phyloP scores from a whole-genome alignment of 2,329 filamentous ascomycete genomes.

The Sporothrix pseudoabietina region DNA sequence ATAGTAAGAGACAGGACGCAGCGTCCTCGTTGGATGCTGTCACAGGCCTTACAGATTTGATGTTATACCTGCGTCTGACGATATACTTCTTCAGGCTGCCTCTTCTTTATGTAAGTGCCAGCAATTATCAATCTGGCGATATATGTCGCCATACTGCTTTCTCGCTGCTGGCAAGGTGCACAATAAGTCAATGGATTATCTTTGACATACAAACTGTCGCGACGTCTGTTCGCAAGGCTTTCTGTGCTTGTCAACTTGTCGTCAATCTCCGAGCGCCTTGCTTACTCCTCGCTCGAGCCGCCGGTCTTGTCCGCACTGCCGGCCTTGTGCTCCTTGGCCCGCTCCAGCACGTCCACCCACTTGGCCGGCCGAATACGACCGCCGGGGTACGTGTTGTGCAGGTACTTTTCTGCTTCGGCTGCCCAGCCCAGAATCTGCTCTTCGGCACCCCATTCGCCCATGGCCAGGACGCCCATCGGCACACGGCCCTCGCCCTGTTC shows the following conservation, averaged over 20 bases:
- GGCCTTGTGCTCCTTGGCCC: constrained; percentile 39
- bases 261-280: no score
- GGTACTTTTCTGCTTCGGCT: constrained; percentile 57
- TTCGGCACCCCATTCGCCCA: constrained; percentile 68
- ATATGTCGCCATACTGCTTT: not conserved
- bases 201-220: not conserved
- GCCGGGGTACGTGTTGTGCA: constrained; percentile 50
- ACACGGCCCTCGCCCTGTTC: constrained; percentile 60
- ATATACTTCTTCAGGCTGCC: not conserved
- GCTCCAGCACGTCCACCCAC: constrained; percentile 61
- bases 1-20: not conserved
- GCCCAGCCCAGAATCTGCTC: constrained; percentile 65
- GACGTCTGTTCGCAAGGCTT: not conserved
- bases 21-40: not conserved
- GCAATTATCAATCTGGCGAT: not conserved
- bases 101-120: not conserved
- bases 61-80: not conserved
- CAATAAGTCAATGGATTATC: not conserved
- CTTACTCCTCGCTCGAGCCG: not conserved
- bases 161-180: not conserved
- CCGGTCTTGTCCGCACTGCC: not conserved
- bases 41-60: not conserved
- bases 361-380: constrained; percentile 54
- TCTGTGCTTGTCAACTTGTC: not conserved
- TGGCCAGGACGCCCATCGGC: constrained; percentile 64